Conservation (phyloP, 2,329 filamentous ascomycete genomes). For the Aureobasidium subglaciale region DNA sequence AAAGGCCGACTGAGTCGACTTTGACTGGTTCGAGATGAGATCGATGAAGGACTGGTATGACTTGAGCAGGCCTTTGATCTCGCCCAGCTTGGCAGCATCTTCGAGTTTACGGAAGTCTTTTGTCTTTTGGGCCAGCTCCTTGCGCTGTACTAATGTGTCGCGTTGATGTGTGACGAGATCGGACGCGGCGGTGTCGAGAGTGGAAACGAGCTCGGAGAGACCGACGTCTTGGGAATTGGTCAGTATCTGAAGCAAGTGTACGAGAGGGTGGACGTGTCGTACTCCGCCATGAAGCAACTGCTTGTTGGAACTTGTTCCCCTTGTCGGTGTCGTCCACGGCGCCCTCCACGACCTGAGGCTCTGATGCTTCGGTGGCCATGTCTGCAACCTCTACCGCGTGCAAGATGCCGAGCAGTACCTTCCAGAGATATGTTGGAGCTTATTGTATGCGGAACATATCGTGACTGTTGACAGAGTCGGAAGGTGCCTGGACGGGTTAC, state of each 20-base stretch:
- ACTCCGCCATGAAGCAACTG: constrained; percentile 96
- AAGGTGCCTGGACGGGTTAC: not conserved
- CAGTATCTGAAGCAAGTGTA: constrained; percentile 19
- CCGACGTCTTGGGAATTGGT: constrained; percentile 63
- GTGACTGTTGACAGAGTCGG: not conserved
- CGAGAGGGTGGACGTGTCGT: constrained; percentile 22
- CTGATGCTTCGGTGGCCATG: constrained; percentile 16
- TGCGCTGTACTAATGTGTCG: constrained; percentile 91
- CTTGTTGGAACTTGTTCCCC: constrained; percentile 92
- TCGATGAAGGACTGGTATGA: constrained; percentile 98
- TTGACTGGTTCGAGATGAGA: constrained; percentile 89
- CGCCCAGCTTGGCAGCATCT: constrained; percentile 74
- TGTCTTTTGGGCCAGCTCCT: constrained; percentile 97
- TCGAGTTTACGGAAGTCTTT: constrained; percentile 96
- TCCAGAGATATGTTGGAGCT: not conserved
- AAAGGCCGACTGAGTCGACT: constrained; percentile 87
- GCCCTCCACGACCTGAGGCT: constrained; percentile 13
- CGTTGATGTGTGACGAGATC: constrained; percentile 90
- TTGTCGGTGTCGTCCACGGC: constrained; percentile 22
- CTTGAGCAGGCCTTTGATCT: constrained; percentile 79
- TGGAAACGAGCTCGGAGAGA: constrained; percentile 72
- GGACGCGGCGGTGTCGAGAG: constrained; percentile 85
- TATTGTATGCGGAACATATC: not conserved
- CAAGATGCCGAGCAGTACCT: too few relatives aligned
- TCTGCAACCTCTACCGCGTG: not conserved